Evolutionary conservation across 164 flowering plant species (phyloP), one percentile per base, ranked within the genome.

Genomic region (Macadamia integrifolia): DNA sequence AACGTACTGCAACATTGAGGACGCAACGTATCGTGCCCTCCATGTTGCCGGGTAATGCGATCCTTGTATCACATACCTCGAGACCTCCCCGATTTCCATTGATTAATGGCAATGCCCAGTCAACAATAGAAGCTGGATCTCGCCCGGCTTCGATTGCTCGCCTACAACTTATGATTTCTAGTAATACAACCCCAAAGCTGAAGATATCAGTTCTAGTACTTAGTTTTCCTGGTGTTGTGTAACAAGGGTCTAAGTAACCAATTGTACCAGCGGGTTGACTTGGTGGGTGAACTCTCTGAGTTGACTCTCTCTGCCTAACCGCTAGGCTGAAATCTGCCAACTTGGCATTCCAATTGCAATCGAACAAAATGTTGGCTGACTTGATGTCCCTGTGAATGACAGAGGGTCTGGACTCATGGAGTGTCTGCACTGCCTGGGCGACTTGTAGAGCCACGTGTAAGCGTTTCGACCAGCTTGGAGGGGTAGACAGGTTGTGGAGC

Each of bases 241-340:
- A 88, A 62, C 73, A 31, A 32, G 96, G 93, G 44, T 90, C 93
- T 14, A 90, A 10, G 74, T 90, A 88, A 64, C 93, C 96, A 1
- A 90, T 83, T 0, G 96, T 90, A 1, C 96, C 93, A 0, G 96
- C 93, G 0, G 93, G 93, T 62, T 31, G 74, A 61, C 66, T 52
- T 66, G 15, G 40, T 9, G 74, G 52, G 7, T 11, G 42, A 65
- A 65, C 68, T 66, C 30, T 44, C 64, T 12, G 8, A 30, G 2
- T 59, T 29, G 58, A 17, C 28, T 32, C 50, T 4, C 30, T 35
- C 1, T 57, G 40, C 61, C 73, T 46, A 6, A 81, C 69, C 2
- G 91, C 88, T 0, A 90, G 83, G 2, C 93, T 89, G 23, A 88
- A 87, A 71, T 90, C 96, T 1, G 84, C 88, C 52, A 90, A 60